These are phyloP conservation scores for Erysimum cheiranthoides DNA, from an alignment of 345 rosid genomes.

Conservation along the genomic window DNA sequence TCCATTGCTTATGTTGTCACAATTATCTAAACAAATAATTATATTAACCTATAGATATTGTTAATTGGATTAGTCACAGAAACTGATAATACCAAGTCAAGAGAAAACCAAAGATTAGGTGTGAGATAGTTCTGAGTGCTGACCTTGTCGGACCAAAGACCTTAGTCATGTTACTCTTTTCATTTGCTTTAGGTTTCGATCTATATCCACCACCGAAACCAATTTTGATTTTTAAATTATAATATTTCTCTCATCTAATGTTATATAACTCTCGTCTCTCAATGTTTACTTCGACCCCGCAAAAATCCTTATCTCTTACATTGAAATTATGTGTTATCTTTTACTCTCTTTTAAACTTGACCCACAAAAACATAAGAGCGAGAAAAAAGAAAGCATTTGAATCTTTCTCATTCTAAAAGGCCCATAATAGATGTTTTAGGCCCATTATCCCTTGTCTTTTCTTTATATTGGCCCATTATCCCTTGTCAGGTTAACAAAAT, in stretches of 20 bases:
- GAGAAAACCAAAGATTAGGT: constrained; percentile 36
- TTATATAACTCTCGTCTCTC: background rate
- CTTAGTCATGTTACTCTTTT: constrained; percentile 29
- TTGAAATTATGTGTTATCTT: constrained; percentile 17
- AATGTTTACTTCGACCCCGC: background rate
- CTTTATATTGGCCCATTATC: constrained; percentile 13
- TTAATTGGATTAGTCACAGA: background rate
- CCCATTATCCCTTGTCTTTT: constrained; percentile 18
- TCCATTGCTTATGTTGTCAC: constrained; percentile 19
- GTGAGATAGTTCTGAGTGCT: constrained; percentile 32
- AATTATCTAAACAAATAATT: background rate
- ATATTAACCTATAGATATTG: background rate
- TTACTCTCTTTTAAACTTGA: background rate
- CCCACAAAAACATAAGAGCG: constrained; percentile 1
- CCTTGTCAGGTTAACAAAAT: background rate
- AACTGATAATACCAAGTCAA: constrained; percentile 22
- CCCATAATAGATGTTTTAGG: background rate
- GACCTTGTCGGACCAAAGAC: constrained; percentile 41
- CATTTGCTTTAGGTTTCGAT: constrained; percentile 40
- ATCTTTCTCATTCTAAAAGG: background rate
- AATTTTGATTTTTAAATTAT: background rate
- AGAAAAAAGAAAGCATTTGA: background rate
- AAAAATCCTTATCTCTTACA: constrained; percentile 6
- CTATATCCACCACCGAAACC: constrained; percentile 35
- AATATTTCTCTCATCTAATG: background rate